These are phyloP conservation scores for Cordyceps militaris DNA, from an alignment of 2,329 filamentous ascomycete species.

Conservation along the genomic window DNA sequence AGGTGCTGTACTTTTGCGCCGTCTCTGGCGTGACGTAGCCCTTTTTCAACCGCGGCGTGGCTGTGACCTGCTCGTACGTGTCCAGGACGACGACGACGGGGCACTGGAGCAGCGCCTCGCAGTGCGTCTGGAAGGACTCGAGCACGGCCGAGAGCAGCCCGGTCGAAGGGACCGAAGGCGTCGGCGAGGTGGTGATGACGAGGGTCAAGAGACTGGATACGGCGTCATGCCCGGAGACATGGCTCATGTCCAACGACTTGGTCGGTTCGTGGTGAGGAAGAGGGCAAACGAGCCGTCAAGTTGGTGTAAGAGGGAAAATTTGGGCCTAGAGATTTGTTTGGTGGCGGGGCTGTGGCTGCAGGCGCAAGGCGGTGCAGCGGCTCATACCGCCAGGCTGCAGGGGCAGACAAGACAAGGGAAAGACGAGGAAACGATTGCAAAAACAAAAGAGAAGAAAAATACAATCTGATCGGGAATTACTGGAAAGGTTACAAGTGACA, in stretches of 20 bases:
- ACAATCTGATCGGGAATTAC: no score
- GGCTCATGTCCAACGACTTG: slow-evolving; percentile 1
- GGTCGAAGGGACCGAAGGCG: slow-evolving; percentile 45
- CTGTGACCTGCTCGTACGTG: slow-evolving; percentile 40
- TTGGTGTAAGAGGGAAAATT: slow-evolving; percentile 1
- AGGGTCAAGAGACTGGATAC: slow-evolving; percentile 20
- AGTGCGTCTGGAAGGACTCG: slow-evolving; percentile 37
- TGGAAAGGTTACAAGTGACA: no score
- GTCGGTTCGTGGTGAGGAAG: not conserved
- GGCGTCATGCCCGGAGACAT: not conserved
- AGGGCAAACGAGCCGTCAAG: not conserved
- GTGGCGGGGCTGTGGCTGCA: not conserved
- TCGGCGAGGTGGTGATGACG: slow-evolving; percentile 49
- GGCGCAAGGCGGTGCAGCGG: not conserved
- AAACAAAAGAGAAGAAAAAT: no score
- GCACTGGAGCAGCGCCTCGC: slow-evolving; percentile 33
- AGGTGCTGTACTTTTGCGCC: slow-evolving; percentile 34
- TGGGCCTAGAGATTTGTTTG: not conserved
- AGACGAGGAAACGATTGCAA: no score
- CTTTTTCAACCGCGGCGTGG: slow-evolving; percentile 42
- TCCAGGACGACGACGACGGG: slow-evolving; percentile 45
- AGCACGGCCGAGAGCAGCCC: slow-evolving; percentile 43
- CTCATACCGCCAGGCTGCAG: not conserved
- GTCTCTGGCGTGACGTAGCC: slow-evolving; percentile 42
- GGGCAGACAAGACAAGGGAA: no score